Conservation (phyloP, 2,329 filamentous ascomycete species). For the Volutella citrinella region DNA sequence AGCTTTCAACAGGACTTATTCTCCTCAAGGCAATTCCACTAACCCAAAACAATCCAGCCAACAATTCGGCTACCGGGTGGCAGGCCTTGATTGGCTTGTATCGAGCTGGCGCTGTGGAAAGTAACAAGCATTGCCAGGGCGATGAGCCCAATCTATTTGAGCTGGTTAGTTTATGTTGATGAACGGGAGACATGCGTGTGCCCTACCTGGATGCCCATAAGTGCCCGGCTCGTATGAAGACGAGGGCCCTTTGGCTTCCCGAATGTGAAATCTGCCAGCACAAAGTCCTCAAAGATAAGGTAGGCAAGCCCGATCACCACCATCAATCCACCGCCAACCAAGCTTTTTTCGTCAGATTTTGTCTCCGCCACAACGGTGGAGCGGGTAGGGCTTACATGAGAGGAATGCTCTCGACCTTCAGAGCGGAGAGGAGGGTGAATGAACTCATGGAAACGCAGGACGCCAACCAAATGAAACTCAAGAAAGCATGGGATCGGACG, state of each 20-base stretch:
- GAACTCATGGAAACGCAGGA: constrained; percentile 82
- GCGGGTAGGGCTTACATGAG: constrained; percentile 62
- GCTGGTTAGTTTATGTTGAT: too few relatives aligned
- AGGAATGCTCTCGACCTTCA: constrained; percentile 74
- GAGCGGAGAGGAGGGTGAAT: constrained; percentile 85
- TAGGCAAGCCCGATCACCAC: constrained; percentile 72
- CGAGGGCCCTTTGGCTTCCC: constrained; percentile 28
- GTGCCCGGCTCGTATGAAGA: constrained; percentile 47
- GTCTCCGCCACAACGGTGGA: too few relatives aligned
- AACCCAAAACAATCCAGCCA: constrained; percentile 77
- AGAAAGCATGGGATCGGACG: constrained; percentile 58
- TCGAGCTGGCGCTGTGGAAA: constrained; percentile 75
- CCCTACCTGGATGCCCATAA: constrained; percentile 65
- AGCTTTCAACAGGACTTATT: constrained; percentile 2
- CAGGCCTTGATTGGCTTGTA: constrained; percentile 82
- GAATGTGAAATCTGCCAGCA: constrained; percentile 44
- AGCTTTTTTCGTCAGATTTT: constrained; percentile 40
- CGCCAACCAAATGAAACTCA: constrained; percentile 69
- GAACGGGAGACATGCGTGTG: too few relatives aligned
- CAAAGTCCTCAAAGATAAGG: constrained; percentile 70
- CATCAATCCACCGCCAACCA: constrained; percentile 77
- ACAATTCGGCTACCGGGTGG: constrained; percentile 84
- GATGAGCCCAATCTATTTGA: constrained; percentile 69
- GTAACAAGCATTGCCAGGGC: constrained; percentile 82
- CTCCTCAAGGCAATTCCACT: constrained; percentile 21